Evolutionary conservation across 192 early-diverging fungal species (phyloP).

Genomic region (Mortierella alpina): DNA sequence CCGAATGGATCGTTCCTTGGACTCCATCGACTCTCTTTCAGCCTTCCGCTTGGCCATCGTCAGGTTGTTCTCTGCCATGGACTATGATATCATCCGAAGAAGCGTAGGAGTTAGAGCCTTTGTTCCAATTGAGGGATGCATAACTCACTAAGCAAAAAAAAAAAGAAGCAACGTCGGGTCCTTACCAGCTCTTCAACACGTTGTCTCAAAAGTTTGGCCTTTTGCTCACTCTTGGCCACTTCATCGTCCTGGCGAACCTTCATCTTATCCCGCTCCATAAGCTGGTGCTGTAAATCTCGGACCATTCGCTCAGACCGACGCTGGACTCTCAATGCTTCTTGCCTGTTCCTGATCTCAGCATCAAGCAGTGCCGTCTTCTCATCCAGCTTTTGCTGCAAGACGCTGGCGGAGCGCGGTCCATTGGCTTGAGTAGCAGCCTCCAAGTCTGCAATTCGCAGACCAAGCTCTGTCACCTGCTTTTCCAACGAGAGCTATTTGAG

Average conservation of each 20-base stretch:
- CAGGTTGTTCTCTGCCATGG: slow-evolving; percentile 52
- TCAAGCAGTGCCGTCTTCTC: slow-evolving; percentile 71
- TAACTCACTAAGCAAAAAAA: not conserved
- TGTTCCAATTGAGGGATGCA: not conserved
- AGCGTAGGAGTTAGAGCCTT: not conserved
- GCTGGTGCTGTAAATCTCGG: slow-evolving; percentile 88
- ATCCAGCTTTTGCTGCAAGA: slow-evolving; percentile 70
- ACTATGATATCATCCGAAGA: not conserved
- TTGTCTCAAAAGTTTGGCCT: slow-evolving; percentile 69
- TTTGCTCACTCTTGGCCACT: slow-evolving; percentile 75
- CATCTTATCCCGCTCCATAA: slow-evolving; percentile 82
- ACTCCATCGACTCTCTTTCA: slow-evolving; percentile 49
- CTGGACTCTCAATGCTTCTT: slow-evolving; percentile 65
- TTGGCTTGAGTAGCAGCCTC: slow-evolving; percentile 75
- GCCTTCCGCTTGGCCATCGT: slow-evolving; percentile 49
- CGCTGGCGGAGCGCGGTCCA: slow-evolving; percentile 64
- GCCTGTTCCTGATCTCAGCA: slow-evolving; percentile 71
- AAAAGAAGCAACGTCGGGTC: not conserved
- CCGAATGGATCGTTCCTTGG: slow-evolving; percentile 47
- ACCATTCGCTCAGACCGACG: slow-evolving; percentile 82
- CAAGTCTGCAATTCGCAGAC: slow-evolving; percentile 78
- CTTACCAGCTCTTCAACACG: slow-evolving; percentile 75
- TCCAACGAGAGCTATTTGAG: slow-evolving; percentile 71
- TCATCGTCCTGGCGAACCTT: slow-evolving; percentile 76
- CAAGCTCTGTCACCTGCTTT: slow-evolving; percentile 85